A percentile compares a stretch with the other conserved stretches of the same genome.
phyloP scores from a whole-genome alignment of 140 eudicot species.

The Ambrosia hybrid region DNA sequence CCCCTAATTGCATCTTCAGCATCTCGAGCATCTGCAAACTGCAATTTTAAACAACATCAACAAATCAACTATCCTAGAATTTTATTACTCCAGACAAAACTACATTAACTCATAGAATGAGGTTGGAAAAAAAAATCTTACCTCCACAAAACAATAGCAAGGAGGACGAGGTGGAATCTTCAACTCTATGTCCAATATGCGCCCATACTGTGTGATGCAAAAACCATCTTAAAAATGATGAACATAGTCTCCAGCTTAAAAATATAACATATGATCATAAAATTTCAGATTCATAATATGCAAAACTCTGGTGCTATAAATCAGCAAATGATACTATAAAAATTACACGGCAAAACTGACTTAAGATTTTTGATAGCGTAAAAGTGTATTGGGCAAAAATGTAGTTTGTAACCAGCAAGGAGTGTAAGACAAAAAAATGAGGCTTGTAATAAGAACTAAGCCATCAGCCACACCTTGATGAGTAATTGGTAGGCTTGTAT shows the following conservation, averaged over 20 bases:
- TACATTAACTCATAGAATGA: background rate
- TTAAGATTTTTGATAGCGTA: background rate
- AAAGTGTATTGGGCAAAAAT: background rate
- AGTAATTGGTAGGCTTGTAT: too few species aligned
- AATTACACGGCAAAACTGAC: too few species aligned
- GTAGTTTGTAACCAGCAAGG: background rate
- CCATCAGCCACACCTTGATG: background rate
- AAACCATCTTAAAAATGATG: constrained; percentile 14
- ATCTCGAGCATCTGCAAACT: constrained; percentile 88
- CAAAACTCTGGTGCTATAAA: background rate
- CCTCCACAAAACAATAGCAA: constrained; percentile 96
- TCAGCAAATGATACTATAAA: background rate
- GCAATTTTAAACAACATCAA: constrained; percentile 7
- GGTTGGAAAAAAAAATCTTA: constrained; percentile 16
- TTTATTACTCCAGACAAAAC: background rate
- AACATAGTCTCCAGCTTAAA: background rate
- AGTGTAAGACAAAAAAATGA: background rate
- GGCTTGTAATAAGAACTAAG: background rate
- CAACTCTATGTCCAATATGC: constrained; percentile 87
- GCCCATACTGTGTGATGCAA: constrained; percentile 73
- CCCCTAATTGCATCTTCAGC: constrained; percentile 99
- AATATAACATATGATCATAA: background rate
- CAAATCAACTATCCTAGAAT: background rate
- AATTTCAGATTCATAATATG: background rate
- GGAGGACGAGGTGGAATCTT: constrained; percentile 99